Evolutionary conservation across 1,139 yeast genomes (phyloP), one percentile per base, ranked within the genome.

Genomic region (Kluyveromyces sp.): DNA sequence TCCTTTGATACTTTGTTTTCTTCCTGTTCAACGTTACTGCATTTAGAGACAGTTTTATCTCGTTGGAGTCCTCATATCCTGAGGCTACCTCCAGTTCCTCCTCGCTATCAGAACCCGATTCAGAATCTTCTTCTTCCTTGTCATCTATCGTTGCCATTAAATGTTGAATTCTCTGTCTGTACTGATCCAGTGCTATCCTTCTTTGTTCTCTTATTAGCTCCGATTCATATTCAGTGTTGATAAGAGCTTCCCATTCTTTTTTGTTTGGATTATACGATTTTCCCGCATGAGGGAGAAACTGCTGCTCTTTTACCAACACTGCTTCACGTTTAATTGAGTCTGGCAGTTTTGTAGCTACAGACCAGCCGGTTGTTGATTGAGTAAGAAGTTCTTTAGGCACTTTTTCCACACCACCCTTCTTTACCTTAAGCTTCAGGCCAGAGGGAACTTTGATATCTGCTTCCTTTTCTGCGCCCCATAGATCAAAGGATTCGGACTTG

Each of bases 231-330:
- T 88, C 96, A 47, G 71, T 69, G 48, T 77, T 69, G 45, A 92
- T 75, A 54, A 89, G 71, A 26, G 67, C 68, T 56, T 79, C 78
- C 98, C 98, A 92, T 30, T 86, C 78, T 48, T 82, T 84, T 51
- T 83, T 70, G 12, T 94, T 76, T 30, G 98, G 98, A 61, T 92
- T 92, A 61, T 92, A 92, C 2, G 97, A 89, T 63, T 84, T 84
- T 44, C 98, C 98, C 2, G 82, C 92, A 55, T 81, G 83, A 16
- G 92, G 87, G 4, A 80, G 48, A 6, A 58, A 66, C 19, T 77
- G 80, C 4, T 71, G 63, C 18, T 74, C 70, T 52, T 66, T 69
- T 39, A 75, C 71, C 19, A 60, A 56, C 25, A 80, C 64, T 1
- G 95, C 87, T 2, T 69, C 69, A 40, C 67, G 65, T 35, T 66